Base-by-base conservation (phyloP, 306 rosid species). In the Ammopiptanthus mongolicus region DNA sequence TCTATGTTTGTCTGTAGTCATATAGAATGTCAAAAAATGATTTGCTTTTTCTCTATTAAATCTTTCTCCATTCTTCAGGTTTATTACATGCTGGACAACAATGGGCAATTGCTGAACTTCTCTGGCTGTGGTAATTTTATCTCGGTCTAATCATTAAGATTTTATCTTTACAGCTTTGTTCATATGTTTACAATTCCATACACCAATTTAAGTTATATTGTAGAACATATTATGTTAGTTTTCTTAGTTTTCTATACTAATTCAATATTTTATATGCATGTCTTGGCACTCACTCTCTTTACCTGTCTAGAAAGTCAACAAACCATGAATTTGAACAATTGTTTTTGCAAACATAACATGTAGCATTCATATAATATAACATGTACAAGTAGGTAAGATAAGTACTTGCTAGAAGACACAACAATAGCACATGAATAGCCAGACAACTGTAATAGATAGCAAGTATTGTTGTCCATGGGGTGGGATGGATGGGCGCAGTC, bases 1-100 rank as follows among this genome's bases (percentile, higher is more conserved):
- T 61, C 78, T 11, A 52, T 66, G 62, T 17, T 62, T 81, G 37
- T 71, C 36, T 63, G 25, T 34, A 67, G 48, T 66, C 12, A 58
- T 25, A 77, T 51, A 59, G 44, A 72, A 17, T 65, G 52, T 76
- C 75, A 36, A 34, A 53, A 61, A 50, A 42, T 46, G 47, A 64
- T 29, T 66, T 74, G 13, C 15, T 58, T 63, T 60, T 69, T 58
- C 76, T 71, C 33, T 21, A 37, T 21, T 55, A 29, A 76, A 76
- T 17, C 25, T 71, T 57, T 51, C 39, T 70, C 44, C 48, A 61
- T 69, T 61, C 78, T 78, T 64, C 80, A 95, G 99, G 97, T 95
- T 78, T 95, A 95, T 87, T 95, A 92, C 93, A 90, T 95, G 97
- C 65, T 89, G 85, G 98, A 91, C 76, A 77, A 84, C 52, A 71